A percentile compares a stretch with the other conserved stretches of the same genome.
These are phyloP conservation scores for Solanum ossicruentum DNA, from an alignment of 257 asterid species.

Conservation along the genomic window DNA sequence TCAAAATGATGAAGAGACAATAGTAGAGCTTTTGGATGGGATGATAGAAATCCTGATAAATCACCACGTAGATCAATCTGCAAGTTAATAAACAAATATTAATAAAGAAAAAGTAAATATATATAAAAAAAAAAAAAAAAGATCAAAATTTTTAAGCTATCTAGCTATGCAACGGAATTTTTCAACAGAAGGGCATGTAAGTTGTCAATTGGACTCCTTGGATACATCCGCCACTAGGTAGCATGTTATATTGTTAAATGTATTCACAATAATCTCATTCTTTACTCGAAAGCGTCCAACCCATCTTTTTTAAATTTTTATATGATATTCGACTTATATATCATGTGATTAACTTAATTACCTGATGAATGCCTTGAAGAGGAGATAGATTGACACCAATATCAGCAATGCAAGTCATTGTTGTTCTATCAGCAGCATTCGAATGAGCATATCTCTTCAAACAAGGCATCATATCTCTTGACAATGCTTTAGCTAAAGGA, in stretches of 20 bases:
- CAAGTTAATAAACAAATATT: not conserved
- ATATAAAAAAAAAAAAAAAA: not conserved
- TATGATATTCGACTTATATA: not conserved
- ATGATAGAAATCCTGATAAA: constrained; percentile 17
- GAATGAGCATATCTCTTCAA: constrained; percentile 21
- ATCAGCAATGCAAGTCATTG: constrained; percentile 32
- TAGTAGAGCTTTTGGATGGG: constrained; percentile 18
- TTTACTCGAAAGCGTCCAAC: not conserved
- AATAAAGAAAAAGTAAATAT: not conserved
- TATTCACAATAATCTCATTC: not conserved
- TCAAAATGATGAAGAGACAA: constrained; percentile 32
- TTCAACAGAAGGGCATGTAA: not conserved
- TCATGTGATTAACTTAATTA: not conserved
- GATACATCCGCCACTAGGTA: not conserved
- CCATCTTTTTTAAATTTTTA: not conserved
- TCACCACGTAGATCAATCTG: constrained; percentile 23
- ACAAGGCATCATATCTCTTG: constrained; percentile 19
- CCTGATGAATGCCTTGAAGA: constrained; percentile 39
- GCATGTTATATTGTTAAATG: not conserved
- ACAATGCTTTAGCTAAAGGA: constrained; percentile 33
- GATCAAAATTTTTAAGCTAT: not conserved
- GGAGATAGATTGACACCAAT: constrained; percentile 27
- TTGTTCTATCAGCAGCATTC: constrained; percentile 26
- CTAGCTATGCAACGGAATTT: not conserved
- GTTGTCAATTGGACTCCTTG: not conserved